These are phyloP conservation scores for Cetraspora pellucida DNA, from an alignment of 192 early-diverging fungal genomes.

Conservation along the genomic window DNA sequence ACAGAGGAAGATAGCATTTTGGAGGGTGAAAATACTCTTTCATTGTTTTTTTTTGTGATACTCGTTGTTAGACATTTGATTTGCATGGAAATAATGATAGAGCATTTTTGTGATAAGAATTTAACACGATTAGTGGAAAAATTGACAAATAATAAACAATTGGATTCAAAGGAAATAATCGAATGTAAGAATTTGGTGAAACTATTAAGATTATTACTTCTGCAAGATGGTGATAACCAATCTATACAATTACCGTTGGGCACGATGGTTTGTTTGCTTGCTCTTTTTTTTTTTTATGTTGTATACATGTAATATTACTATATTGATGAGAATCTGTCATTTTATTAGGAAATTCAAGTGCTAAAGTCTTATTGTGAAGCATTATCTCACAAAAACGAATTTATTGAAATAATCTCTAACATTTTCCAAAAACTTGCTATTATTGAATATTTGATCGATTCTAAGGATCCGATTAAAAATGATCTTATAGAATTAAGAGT, in stretches of 20 bases:
- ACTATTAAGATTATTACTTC: conserved; percentile 43
- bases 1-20: conserved; percentile 23
- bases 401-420: background rate
- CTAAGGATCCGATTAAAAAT: background rate
- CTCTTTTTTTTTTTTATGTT: background rate
- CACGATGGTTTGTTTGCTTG: conserved; percentile 6
- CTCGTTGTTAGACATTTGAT: conserved; percentile 34
- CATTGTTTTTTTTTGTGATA: conserved; percentile 37
- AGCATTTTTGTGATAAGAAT: conserved; percentile 32
- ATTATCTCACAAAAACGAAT: background rate
- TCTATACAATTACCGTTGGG: background rate
- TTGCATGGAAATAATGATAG: conserved; percentile 33
- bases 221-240: conserved; percentile 30
- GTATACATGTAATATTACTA: background rate
- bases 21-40: conserved; percentile 20
- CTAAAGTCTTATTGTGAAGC: conserved; percentile 25
- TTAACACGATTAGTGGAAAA: conserved; percentile 35
- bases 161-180: conserved; percentile 30
- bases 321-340: background rate
- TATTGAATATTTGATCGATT: conserved; percentile 1
- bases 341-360: conserved; percentile 32
- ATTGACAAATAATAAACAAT: conserved; percentile 7
- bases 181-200: conserved; percentile 41
- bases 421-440: conserved; percentile 29
- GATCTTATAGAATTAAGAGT: background rate